Evolutionary conservation across 306 rosid species (phyloP), one percentile per base, ranked within the genome.

Genomic region (Hippophae gyantsensis): DNA sequence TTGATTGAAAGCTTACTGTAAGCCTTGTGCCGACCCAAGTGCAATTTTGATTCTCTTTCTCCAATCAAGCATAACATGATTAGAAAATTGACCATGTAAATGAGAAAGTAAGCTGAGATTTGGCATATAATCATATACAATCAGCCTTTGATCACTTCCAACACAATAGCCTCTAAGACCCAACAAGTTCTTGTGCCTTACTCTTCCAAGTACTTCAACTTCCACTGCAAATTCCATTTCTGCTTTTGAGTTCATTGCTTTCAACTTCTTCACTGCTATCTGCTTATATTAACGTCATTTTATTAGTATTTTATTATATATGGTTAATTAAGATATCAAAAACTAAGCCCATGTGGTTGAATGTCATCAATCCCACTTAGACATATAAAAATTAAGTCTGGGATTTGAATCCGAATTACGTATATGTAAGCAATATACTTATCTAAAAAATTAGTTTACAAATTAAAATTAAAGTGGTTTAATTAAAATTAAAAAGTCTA

Each of bases 161-260:
- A 75, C 86, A 60, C 89, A 89, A 54, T 82, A 89, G 2, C 97
- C 97, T 49, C 90, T 82, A 2, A 89, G 81, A 10, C 95, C 90
- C 13, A 86, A 68, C 62, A 89, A 79, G 38, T 86, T 89, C 60
- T 89, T 89, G 82, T 89, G 97, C 79, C 88, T 67, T 18, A 86
- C 94, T 77, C 97, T 84, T 32, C 88, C 97, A 7, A 89, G 89
- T 57, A 89, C 97, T 68, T 89, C 97, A 6, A 86, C 97, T 76
- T 89, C 97, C 23, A 86, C 97, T 0, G 97, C 94, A 61, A 89
- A 89, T 66, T 89, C 97, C 97, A 86, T 86, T 75, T 89, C 90
- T 8, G 94, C 95, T 66, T 89, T 89, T 5, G 85, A 84, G 71
- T 65, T 89, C 94, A 86, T 86, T 45, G 88, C 83, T 72, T 86